Base-by-base conservation (phyloP, 1,284 basidiomycete species). In the Tilletia caries region DNA sequence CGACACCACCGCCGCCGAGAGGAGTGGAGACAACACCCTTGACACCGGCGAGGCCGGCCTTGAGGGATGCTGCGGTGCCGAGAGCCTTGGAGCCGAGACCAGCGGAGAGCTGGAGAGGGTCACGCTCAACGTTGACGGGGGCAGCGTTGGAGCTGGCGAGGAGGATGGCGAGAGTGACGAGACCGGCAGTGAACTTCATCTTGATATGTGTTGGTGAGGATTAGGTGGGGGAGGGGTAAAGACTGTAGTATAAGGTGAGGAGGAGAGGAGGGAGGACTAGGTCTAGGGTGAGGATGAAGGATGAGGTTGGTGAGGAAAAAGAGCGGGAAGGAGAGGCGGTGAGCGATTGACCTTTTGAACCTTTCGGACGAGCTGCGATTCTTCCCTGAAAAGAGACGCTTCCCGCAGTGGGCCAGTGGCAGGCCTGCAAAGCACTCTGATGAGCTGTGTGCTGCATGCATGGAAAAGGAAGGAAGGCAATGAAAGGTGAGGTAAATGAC, bases 161-260 rank as follows among this genome's bases (percentile, higher is more conserved):
- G 48, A 50, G 48, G 48, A 50, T 25, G 48, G 48, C 48, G 23
- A 50, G 12, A 25, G 48, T 50, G 20, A 50, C 48, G 48, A 50
- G 48, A 25, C 12, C 20, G 48, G 48, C 48, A 18, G 48, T 50
- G 71, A 69, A 77, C 23, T 82, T 75, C 12, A 84, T 73, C 1
- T 50, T 50, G 48, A 34, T 3, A 25, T 15, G 32, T 8, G 71
- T n/a, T n/a, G n/a, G 62, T 67, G 52, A 44, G 18, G 67, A 84
- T 0, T 81, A 83, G 76, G 64, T 66, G 1, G 76, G 77, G 23
- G 80, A 82, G 79, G 82, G 81, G 37, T 41, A 41, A 41, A 41
- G 37, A 41, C 37, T 41, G 37, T 41, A 41, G 37, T 41, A 41
- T 65, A 65, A 68, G n/a, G 44, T 52, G n/a, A 68, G 69, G 23